Evolutionary conservation across 495 filamentous ascomycete genomes (phyloP), one percentile per base, ranked within the genome.

Genomic region (Daldinia childiae): DNA sequence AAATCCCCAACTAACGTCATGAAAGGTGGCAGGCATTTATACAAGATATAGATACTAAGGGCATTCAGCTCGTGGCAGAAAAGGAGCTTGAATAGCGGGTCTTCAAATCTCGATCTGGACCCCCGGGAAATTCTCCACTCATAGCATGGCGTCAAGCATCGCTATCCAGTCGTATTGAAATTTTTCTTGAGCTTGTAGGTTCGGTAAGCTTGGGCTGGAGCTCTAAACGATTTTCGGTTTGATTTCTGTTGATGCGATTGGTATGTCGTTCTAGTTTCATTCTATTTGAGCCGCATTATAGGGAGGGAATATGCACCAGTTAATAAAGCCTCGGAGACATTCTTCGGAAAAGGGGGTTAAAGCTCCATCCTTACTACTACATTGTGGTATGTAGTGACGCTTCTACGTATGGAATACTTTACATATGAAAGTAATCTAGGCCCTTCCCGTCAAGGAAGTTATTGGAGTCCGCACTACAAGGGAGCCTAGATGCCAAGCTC

Each of bases 261-360:
- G 29, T 6, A 36, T 38, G 32, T 39, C 17, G 24, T 19, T 15
- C 36, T 21, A 62, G 7, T 50, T 58, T 48, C 54, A 34, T 26
- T 41, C 39, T 12, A 12, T 48, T 64, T 69, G 66, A 69, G 66
- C 66, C 66, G 52, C 66, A 69, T 58, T 30, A 19, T 48, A 32
- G 34, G 51, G 52, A 32, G 4, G 12, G 55, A 17, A 17, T 69
- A 52, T 17, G 58, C 11, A 55, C 50, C n/a, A 58, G 24, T 38
- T 21, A 5, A 5, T 57, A 17, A 15, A 27, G 29, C 56, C 24
- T 30, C 55, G 59, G 41, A 64, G 29, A 17, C 17, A 24, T 54
- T 63, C 34, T 38, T 54, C 8, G 8, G 39, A 43, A 66, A 68
- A 30, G 34, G 45, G 52, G 59, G 21, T 38, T 27, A n/a, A n/a